phyloP scores from a whole-genome alignment of 257 asterid species.

The Sherardia arvensis region DNA sequence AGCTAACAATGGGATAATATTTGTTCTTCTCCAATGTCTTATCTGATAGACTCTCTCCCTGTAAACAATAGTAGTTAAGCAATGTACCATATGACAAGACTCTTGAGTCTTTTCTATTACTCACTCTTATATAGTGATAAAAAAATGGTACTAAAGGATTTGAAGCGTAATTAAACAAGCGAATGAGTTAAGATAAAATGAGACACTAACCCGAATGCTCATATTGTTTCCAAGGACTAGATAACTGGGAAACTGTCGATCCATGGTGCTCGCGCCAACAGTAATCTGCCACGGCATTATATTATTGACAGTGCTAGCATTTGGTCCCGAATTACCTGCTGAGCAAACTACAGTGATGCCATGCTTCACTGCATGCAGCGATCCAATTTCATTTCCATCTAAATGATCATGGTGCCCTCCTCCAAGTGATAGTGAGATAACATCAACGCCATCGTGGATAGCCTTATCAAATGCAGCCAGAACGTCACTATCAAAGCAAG shows the following conservation, averaged over 20 bases:
- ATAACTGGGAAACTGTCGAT: conserved; percentile 57
- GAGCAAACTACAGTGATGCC: conserved; percentile 77
- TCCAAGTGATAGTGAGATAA: conserved; percentile 81
- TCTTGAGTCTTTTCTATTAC: no score
- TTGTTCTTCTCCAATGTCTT: conserved; percentile 27
- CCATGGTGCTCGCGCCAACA: conserved; percentile 84
- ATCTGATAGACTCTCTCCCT: conserved; percentile 70
- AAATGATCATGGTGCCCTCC: conserved; percentile 43
- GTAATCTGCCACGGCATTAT: conserved; percentile 84
- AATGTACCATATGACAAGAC: no score
- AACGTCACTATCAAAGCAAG: conserved; percentile 76
- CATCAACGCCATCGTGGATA: conserved; percentile 51
- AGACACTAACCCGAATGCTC: conserved; percentile 33
- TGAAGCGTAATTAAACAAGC: no score
- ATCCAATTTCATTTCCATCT: conserved; percentile 73
- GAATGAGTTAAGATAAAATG: not conserved
- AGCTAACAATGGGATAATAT: conserved; percentile 35
- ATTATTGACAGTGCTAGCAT: conserved; percentile 49
- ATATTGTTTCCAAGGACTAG: conserved; percentile 47
- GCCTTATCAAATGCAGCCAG: conserved; percentile 62
- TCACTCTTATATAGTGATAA: no score
- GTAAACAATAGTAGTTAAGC: not conserved
- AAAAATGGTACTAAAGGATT: no score
- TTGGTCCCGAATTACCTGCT: conserved; percentile 84
- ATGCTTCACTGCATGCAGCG: conserved; percentile 71